These are phyloP conservation scores for Verbascum thapsus DNA, from an alignment of 257 asterid genomes.

Conservation along the genomic window DNA sequence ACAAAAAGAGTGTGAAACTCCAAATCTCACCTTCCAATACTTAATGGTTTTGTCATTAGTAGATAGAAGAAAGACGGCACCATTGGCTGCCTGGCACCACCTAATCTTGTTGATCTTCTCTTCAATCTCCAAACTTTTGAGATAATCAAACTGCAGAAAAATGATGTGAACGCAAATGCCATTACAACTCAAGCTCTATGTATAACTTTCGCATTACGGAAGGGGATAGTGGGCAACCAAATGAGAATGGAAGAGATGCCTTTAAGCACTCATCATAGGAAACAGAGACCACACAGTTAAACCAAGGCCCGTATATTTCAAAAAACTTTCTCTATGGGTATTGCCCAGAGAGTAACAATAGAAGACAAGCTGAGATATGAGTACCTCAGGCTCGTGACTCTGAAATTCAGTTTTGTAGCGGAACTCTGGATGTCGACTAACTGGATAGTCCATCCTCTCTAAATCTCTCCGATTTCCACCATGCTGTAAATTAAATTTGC, in stretches of 20 bases:
- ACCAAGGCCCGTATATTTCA: slow-evolving; percentile 19
- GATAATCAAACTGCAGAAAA: slow-evolving; percentile 74
- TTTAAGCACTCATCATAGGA: slow-evolving; percentile 20
- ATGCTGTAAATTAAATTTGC: slow-evolving; percentile 42
- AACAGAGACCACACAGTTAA: not conserved
- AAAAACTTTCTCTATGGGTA: slow-evolving; percentile 9
- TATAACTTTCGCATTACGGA: not conserved
- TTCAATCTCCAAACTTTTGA: slow-evolving; percentile 84
- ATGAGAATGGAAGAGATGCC: slow-evolving; percentile 5
- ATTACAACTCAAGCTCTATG: slow-evolving; percentile 30
- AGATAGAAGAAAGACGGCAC: slow-evolving; percentile 75
- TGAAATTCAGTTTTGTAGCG: slow-evolving; percentile 90
- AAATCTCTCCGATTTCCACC: slow-evolving; percentile 67
- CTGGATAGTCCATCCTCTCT: slow-evolving; percentile 67
- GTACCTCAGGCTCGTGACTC: slow-evolving; percentile 96
- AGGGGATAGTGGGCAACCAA: not conserved
- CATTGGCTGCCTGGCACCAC: slow-evolving; percentile 82
- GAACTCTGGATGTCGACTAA: slow-evolving; percentile 75
- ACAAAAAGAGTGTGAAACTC: slow-evolving; percentile 4
- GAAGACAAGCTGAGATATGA: slow-evolving; percentile 1
- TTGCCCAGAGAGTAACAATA: slow-evolving; percentile 15
- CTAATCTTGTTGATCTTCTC: slow-evolving; percentile 89
- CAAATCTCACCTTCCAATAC: slow-evolving; percentile 71
- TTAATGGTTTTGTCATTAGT: slow-evolving; percentile 86
- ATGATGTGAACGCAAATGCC: slow-evolving; percentile 26